These are phyloP conservation scores for Heliosperma pusillum DNA, from an alignment of 148 eudicot genomes.

Conservation along the genomic window DNA sequence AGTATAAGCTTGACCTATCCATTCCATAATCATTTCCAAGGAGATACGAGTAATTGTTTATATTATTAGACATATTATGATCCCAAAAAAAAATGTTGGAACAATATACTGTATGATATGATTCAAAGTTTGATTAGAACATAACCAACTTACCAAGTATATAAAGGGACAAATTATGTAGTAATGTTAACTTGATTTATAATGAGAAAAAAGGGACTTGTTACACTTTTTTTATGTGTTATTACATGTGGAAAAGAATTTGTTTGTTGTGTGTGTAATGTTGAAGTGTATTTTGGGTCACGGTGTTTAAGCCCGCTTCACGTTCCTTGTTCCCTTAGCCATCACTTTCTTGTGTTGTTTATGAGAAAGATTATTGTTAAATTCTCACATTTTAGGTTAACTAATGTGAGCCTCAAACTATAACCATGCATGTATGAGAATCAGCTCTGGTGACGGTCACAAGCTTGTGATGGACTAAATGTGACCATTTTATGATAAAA, in stretches of 20 bases:
- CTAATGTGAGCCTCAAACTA: too few relatives aligned
- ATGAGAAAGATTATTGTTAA: too few relatives aligned
- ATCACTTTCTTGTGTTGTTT: too few relatives aligned
- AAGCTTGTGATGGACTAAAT: too few relatives aligned
- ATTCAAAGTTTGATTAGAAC: not conserved
- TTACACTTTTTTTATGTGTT: not conserved
- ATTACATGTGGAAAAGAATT: not conserved
- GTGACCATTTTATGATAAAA: too few relatives aligned
- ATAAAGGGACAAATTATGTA: not conserved
- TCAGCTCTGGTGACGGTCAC: too few relatives aligned
- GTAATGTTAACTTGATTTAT: not conserved
- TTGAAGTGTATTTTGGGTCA: slow-evolving; percentile 1
- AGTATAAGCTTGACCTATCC: not conserved
- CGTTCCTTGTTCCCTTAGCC: not conserved
- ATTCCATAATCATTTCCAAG: slow-evolving; percentile 12
- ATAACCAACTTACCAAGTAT: not conserved
- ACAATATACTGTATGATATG: not conserved
- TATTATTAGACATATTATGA: not conserved
- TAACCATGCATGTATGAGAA: too few relatives aligned
- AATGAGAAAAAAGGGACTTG: not conserved
- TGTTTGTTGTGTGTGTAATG: slow-evolving; percentile 11
- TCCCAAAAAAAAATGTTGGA: not conserved
- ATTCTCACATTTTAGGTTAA: too few relatives aligned
- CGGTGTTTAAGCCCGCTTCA: slow-evolving; percentile 6
- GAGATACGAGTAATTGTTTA: too few relatives aligned